Evolutionary conservation across 371 early-diverging fungal genomes (phyloP).

Genomic region (Batkoa obscura): DNA sequence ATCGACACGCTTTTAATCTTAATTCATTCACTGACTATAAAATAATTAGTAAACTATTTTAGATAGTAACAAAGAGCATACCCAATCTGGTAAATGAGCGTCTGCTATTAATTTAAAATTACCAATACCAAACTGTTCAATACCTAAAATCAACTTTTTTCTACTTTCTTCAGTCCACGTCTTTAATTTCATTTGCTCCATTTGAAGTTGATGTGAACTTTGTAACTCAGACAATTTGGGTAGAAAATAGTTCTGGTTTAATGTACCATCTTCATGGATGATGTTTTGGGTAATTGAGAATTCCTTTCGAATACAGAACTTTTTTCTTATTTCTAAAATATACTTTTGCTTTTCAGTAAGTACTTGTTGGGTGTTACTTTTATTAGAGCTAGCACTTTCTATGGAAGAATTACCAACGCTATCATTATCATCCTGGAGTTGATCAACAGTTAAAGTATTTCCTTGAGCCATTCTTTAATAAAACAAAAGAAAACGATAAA

Average conservation of each 20-base stretch:
- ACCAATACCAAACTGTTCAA: slow-evolving; percentile 70
- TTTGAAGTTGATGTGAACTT: neutral
- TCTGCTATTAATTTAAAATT: slow-evolving; percentile 74
- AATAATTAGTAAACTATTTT: neutral
- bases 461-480: too few species aligned
- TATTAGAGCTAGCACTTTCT: too few species aligned
- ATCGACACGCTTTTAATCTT: slow-evolving; percentile 60
- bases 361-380: too few species aligned
- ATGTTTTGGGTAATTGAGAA: slow-evolving; percentile 61
- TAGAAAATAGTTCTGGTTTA: slow-evolving; percentile 51
- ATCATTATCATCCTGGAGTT: too few species aligned
- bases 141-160: slow-evolving; percentile 49
- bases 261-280: slow-evolving; percentile 60
- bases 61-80: slow-evolving; percentile 12
- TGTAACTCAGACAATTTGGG: slow-evolving; percentile 11
- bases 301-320: slow-evolving; percentile 64
- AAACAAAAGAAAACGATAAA: too few species aligned
- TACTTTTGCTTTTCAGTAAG: slow-evolving; percentile 44
- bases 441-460: too few species aligned
- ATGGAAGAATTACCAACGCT: too few species aligned
- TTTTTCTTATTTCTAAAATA: slow-evolving; percentile 53
- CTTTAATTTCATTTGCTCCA: slow-evolving; percentile 15
- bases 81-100: slow-evolving; percentile 61
- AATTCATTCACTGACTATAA: slow-evolving; percentile 56
- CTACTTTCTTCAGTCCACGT: slow-evolving; percentile 71